Base-by-base conservation (phyloP, 441 rosid species). In the Gossypium trilobum region DNA sequence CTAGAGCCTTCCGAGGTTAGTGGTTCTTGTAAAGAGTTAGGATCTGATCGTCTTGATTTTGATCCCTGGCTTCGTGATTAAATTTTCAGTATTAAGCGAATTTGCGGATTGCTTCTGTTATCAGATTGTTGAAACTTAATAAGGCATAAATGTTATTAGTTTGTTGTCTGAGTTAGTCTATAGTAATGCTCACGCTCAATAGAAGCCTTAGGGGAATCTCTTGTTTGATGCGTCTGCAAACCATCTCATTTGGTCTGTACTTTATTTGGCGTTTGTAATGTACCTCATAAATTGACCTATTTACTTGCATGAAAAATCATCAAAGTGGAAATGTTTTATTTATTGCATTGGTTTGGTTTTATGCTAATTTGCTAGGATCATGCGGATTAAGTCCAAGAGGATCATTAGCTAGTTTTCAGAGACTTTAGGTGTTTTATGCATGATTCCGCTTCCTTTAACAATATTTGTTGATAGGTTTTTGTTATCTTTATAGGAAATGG, bases 1-100 rank as follows among this genome's bases (percentile, higher is more conserved):
- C 52, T 66, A 13, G 81, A 78, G 68, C 74, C 87, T 20, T 79
- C 90, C 4, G 81, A 84, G 95, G 98, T 93, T 61, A 70, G 79
- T 68, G 60, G 50, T 39, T 39, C 46, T 39, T 39, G 46, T 54
- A 19, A 29, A 5, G 68, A 20, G n/a, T 19, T 6, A 61, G 46
- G 16, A 61, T 71, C 61, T 29, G 64, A 48, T 61, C 14, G 20
- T 65, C 22, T 73, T 74, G 44, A 17, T 39, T 48, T 46, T 39
- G 17, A 39, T 22, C 16, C 23, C 16, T 39, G 29, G n/a, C 27
- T 39, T 11, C 4, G 52, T 39, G 31, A 19, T 63, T 63, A 63
- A 4, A 63, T 39, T 63, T 19, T n/a, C 17, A 39, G 68, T 20
- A 0, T 39, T 20, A 14, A 63, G 31, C 14, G 42, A 31, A 66